Evolutionary conservation across 768 basidiomycete species (phyloP), one percentile per base, ranked within the genome.

Genomic region (Suillus tomentosus): DNA sequence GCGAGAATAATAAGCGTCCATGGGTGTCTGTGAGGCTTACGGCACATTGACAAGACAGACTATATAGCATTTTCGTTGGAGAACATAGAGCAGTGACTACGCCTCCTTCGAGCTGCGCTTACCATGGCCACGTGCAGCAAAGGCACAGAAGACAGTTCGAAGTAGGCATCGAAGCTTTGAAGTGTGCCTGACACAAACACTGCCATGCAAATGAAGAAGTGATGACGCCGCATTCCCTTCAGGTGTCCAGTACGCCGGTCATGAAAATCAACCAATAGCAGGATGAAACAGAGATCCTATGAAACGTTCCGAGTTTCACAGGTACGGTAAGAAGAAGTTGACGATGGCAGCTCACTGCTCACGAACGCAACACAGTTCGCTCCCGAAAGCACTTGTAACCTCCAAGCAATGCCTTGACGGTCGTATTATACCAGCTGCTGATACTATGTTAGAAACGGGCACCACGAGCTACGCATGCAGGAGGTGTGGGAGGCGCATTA

Each of bases 111-210:
- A 53, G 17, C 17, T 54, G 31, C 19, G 31, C 53, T 54, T n/a
- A 19, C 31, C 17, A 34, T 54, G 17, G 53, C 31, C 53, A 54
- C 53, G 53, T 54, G 53, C 53, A 54, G 53, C 53, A 54, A 54
- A 54, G 53, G 53, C 53, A 54, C 53, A 54, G 53, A 54, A 54
- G 53, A 34, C 17, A 54, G 19, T 11, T 54, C 10, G 31, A 31
- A 54, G 53, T 54, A 54, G 53, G 53, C 31, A 54, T 54, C 31
- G 53, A 54, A 54, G 53, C 31, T 54, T 34, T 54, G 19, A 34
- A 34, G 53, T 54, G 53, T 54, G 31, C 53, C 53, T 34, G 53
- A 13, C 9, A 51, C 50, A 17, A 31, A 31, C 27, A 9, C 15
- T 54, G 10, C 3, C 31, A 9, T 34, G 53, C 53, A 19, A 31